phyloP scores from a whole-genome alignment of 1,139 yeast species.

The Hanseniaspora gamundiae region DNA sequence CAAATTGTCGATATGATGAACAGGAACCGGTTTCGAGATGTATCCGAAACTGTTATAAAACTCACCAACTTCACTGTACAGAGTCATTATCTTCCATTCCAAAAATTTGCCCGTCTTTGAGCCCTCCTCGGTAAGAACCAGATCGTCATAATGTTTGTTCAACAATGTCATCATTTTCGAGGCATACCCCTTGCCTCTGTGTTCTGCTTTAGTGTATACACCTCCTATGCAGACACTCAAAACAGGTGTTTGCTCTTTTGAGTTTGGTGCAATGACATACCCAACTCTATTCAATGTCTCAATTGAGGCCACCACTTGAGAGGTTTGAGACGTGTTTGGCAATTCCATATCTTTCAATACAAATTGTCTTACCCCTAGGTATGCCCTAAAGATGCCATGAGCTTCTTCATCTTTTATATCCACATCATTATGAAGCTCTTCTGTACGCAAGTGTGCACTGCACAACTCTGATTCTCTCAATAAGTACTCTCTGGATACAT shows the following conservation, averaged over 20 bases:
- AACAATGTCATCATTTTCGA: conserved; percentile 36
- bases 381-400: conserved; percentile 7
- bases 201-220: conserved; percentile 45
- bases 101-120: conserved; percentile 17
- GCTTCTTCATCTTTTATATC: conserved; percentile 17
- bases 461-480: conserved; percentile 31
- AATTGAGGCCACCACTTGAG: conserved; percentile 33
- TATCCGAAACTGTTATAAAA: conserved; percentile 52
- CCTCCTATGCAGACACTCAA: conserved; percentile 50
- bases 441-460: conserved; percentile 9
- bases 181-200: conserved; percentile 59
- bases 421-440: conserved; percentile 6
- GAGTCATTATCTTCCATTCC: conserved; percentile 33
- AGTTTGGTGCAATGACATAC: conserved; percentile 19
- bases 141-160: conserved; percentile 30
- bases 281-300: conserved; percentile 37
- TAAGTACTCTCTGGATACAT: conserved; percentile 37
- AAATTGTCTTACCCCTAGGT: conserved; percentile 27
- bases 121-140: conserved; percentile 21
- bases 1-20: conserved; percentile 20
- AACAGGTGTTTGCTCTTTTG: conserved; percentile 19
- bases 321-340: conserved; percentile 15
- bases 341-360: conserved; percentile 24
- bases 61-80: conserved; percentile 66
- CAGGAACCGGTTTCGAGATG: conserved; percentile 36